Conservation (phyloP, 1,284 basidiomycete genomes). For the Heterobasidion annosum region DNA sequence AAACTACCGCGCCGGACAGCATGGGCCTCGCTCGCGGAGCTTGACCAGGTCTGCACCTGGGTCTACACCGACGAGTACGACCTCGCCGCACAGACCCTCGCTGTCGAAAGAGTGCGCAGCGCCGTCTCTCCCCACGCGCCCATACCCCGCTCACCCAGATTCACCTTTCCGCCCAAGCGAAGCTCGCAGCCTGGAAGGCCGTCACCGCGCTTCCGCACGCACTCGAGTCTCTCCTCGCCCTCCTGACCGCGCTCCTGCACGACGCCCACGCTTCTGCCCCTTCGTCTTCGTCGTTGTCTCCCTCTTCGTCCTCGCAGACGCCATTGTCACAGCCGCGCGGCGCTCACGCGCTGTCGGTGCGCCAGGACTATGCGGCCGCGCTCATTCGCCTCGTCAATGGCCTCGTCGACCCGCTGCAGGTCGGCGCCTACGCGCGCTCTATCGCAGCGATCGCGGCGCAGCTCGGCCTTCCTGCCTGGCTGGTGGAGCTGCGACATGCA, state of each 20-base stretch:
- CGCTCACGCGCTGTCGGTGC: constrained; percentile 26
- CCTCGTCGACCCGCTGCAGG: constrained; percentile 89
- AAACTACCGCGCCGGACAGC: constrained; percentile 75
- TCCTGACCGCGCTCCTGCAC: constrained; percentile 56
- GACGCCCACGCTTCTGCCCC: constrained; percentile 28
- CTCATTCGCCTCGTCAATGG: constrained; percentile 91
- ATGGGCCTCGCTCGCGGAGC: constrained; percentile 68
- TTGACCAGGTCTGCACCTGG: constrained; percentile 76
- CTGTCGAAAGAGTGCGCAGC: constrained; percentile 57
- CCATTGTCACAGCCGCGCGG: constrained; percentile 13
- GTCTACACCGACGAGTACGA: constrained; percentile 69
- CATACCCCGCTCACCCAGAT: constrained; percentile 1
- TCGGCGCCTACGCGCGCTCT: constrained; percentile 80
- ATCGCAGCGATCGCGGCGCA: constrained; percentile 85
- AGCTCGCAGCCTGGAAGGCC: constrained; percentile 74
- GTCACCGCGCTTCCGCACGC: constrained; percentile 66
- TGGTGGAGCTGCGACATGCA: constrained; percentile 93
- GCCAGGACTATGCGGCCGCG: constrained; percentile 68
- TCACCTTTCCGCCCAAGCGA: constrained; percentile 5
- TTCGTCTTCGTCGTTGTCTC: constrained; percentile 14
- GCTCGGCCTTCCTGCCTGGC: constrained; percentile 79
- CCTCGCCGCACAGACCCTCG: constrained; percentile 43
- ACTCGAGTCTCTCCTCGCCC: constrained; percentile 61
- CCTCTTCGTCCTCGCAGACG: no score
- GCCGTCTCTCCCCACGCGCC: constrained; percentile 1